phyloP scores from a whole-genome alignment of 2,329 filamentous ascomycete species.

The Didymella glomerata region DNA sequence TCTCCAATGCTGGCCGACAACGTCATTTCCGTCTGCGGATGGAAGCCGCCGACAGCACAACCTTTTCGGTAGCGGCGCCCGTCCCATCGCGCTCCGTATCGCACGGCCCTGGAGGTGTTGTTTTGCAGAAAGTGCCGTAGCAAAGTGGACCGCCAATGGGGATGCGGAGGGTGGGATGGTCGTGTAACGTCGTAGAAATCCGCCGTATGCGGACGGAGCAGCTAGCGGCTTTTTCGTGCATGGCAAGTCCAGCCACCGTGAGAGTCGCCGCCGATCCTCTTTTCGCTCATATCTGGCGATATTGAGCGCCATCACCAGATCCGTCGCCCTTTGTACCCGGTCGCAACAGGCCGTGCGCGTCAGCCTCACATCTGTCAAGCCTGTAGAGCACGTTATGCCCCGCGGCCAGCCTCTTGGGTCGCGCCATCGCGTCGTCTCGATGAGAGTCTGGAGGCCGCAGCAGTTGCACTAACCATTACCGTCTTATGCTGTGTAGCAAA shows the following conservation, averaged over 20 bases:
- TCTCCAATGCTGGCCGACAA: background rate
- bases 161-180: conserved; percentile 29
- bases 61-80: background rate
- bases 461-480: conserved; percentile 7
- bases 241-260: conserved; percentile 40
- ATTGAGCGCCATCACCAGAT: conserved; percentile 4
- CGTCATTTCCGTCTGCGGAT: background rate
- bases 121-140: conserved; percentile 30
- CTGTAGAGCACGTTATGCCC: background rate
- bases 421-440: conserved; percentile 2
- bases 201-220: conserved; percentile 33
- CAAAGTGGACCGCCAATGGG: conserved; percentile 39
- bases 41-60: background rate
- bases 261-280: conserved; percentile 20
- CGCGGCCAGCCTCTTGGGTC: conserved; percentile 5
- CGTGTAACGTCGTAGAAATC: conserved; percentile 50
- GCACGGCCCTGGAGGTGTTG: background rate
- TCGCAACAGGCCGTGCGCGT: conserved; percentile 12
- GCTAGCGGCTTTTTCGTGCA: conserved; percentile 27
- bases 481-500: conserved; percentile 40
- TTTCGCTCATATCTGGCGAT: conserved; percentile 5
- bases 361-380: conserved; percentile 8
- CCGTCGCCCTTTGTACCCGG: conserved; percentile 12
- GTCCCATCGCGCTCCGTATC: background rate
- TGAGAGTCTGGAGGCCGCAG: conserved; percentile 3